Percentiles rank a stretch among this genome's conserved stretches.
phyloP scores from a whole-genome alignment of 1,284 basidiomycete genomes.

The Fomitopsis betulina region DNA sequence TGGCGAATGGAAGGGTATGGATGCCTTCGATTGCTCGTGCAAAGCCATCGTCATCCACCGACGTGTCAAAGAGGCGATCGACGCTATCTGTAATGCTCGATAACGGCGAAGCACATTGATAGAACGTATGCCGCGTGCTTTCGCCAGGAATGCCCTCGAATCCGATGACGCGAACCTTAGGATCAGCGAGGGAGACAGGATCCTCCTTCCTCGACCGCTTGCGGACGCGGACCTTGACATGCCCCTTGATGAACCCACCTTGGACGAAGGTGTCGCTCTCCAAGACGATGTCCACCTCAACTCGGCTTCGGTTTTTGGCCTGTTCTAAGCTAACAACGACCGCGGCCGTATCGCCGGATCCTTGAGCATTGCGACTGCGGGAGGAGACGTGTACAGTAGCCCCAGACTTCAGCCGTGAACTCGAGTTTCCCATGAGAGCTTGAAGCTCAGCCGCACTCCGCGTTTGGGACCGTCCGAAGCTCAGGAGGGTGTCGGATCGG shows the following conservation, averaged over 20 bases:
- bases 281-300: constrained; percentile 81
- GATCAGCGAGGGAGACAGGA: constrained; percentile 67
- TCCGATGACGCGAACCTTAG: constrained; percentile 83
- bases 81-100: constrained; percentile 46
- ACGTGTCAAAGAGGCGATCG: constrained; percentile 45
- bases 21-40: constrained; percentile 61
- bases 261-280: constrained; percentile 80
- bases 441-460: constrained; percentile 53
- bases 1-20: constrained; percentile 75
- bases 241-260: constrained; percentile 73
- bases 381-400: constrained; percentile 37
- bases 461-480: constrained; percentile 39
- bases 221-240: constrained; percentile 67
- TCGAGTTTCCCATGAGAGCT: constrained; percentile 54
- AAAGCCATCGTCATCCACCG: constrained; percentile 71
- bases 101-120: constrained; percentile 70
- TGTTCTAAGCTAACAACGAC: constrained; percentile 49
- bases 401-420: constrained; percentile 50
- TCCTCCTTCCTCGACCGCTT: constrained; percentile 55
- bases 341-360: constrained; percentile 6
- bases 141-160: constrained; percentile 74
- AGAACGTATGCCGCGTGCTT: constrained; percentile 78
- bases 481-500: constrained; percentile 50
- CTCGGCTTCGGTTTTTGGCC: constrained; percentile 64
- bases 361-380: constrained; percentile 16